These are phyloP conservation scores for Eremochloa ophiuroides DNA, from an alignment of 176 grass and related monocot genomes.

Conservation along the genomic window DNA sequence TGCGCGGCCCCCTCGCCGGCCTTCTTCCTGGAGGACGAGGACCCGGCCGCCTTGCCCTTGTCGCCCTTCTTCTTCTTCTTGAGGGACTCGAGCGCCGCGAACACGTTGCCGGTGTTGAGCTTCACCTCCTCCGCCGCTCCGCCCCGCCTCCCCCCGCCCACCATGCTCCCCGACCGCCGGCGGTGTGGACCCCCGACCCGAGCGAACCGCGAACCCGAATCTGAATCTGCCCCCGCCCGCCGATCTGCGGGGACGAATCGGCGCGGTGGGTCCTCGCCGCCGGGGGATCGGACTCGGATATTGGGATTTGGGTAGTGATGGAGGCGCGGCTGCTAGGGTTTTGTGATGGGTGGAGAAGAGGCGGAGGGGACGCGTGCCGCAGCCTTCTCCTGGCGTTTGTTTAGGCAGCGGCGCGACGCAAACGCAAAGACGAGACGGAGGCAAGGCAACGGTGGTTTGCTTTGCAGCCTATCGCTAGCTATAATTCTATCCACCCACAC, in stretches of 20 bases:
- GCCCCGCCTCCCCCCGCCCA: conserved; percentile 72
- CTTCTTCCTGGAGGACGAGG: conserved; percentile 46
- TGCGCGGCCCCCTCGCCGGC: conserved; percentile 11
- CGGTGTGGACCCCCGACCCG: background rate
- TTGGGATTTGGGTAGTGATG: background rate
- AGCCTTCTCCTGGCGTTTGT: background rate
- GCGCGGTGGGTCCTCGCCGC: background rate
- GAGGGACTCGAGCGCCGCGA: conserved; percentile 89
- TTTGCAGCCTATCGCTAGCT: background rate
- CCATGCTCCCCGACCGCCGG: conserved; percentile 45
- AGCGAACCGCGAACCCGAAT: conserved; percentile 16
- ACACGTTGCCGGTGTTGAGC: conserved; percentile 87
- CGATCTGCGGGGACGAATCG: conserved; percentile 27
- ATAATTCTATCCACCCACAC: background rate
- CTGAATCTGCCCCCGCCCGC: conserved; percentile 34
- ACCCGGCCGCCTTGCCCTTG: conserved; percentile 42
- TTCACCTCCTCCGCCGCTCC: conserved; percentile 62
- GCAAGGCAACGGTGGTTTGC: background rate
- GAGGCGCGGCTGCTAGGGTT: conserved; percentile 35
- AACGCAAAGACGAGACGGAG: background rate
- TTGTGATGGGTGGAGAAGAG: conserved; percentile 24
- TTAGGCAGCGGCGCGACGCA: background rate
- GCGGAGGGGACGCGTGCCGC: background rate
- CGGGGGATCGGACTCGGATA: background rate
- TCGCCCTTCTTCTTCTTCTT: conserved; percentile 99